These are phyloP conservation scores for Mycena crocata DNA, from an alignment of 768 basidiomycete genomes.

Conservation along the genomic window DNA sequence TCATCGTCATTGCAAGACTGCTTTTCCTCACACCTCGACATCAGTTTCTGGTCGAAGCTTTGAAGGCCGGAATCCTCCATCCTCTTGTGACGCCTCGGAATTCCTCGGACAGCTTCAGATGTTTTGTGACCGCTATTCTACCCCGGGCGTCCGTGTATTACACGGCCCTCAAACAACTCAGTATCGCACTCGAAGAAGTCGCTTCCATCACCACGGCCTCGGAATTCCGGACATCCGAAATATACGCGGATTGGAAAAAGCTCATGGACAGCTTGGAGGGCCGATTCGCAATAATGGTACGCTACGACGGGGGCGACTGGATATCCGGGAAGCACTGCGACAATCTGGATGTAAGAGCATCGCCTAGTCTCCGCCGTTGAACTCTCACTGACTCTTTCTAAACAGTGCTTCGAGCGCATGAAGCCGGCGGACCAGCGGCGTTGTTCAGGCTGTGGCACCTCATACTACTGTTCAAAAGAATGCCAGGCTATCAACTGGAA, in stretches of 20 bases:
- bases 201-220: not conserved
- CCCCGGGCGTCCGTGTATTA: slow-evolving; percentile 3
- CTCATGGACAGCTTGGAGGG: not conserved
- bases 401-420: slow-evolving; percentile 7
- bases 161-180: not conserved
- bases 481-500: slow-evolving; percentile 1
- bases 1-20: not conserved
- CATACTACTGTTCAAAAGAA: slow-evolving; percentile 2
- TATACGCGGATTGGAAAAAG: not conserved
- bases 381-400: not conserved
- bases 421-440: not conserved
- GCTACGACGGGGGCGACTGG: slow-evolving; percentile 6
- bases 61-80: slow-evolving; percentile 5
- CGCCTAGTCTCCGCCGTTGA: too few species aligned
- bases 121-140: not conserved
- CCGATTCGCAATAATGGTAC: not conserved
- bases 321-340: slow-evolving; percentile 1
- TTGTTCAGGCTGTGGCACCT: not conserved
- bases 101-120: not conserved
- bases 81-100: not conserved
- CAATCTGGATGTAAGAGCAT: not conserved
- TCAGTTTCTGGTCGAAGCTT: not conserved
- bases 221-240: not conserved
- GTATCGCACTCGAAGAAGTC: not conserved
- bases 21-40: not conserved